These are phyloP conservation scores for Aspergillus chevalieri DNA, from an alignment of 2,329 filamentous ascomycete species.

Conservation along the genomic window DNA sequence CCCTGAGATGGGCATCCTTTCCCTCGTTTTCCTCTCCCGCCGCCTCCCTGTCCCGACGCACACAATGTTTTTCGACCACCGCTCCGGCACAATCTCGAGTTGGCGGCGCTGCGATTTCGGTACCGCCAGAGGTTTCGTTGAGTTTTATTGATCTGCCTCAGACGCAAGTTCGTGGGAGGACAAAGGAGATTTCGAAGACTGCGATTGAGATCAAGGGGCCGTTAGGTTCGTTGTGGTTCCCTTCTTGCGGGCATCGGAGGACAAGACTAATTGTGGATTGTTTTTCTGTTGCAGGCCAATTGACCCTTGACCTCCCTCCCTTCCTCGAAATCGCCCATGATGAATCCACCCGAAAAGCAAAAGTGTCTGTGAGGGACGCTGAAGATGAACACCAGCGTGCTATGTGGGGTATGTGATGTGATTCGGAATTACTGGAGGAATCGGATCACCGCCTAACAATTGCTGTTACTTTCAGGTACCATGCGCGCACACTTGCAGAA, in stretches of 20 bases:
- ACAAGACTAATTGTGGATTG: neutral
- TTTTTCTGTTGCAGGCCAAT: conserved; percentile 50
- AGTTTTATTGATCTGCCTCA: conserved; percentile 58
- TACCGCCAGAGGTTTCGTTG: conserved; percentile 79
- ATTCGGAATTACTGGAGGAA: neutral
- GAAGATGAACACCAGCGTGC: conserved; percentile 69
- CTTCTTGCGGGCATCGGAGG: neutral
- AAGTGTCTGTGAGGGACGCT: conserved; percentile 64
- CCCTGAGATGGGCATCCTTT: conserved; percentile 48
- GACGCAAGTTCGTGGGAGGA: conserved; percentile 54
- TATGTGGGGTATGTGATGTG: conserved; percentile 77
- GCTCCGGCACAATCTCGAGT: conserved; percentile 69
- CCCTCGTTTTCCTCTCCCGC: conserved; percentile 69
- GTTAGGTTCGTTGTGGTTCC: conserved; percentile 51
- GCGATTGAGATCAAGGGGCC: conserved; percentile 71
- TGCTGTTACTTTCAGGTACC: conserved; percentile 56
- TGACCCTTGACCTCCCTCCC: conserved; percentile 70
- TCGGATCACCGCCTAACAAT: conserved; percentile 12
- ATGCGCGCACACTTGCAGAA: conserved; percentile 84
- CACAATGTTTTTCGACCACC: conserved; percentile 66
- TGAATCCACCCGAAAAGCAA: conserved; percentile 54
- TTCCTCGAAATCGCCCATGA: conserved; percentile 71
- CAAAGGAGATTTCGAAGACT: conserved; percentile 57
- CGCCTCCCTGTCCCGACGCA: conserved; percentile 45
- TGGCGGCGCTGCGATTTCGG: conserved; percentile 69